Percentiles rank a stretch among this genome's conserved stretches.
phyloP scores from a whole-genome alignment of 2,329 filamentous ascomycete species.

The Penicillium hordei region DNA sequence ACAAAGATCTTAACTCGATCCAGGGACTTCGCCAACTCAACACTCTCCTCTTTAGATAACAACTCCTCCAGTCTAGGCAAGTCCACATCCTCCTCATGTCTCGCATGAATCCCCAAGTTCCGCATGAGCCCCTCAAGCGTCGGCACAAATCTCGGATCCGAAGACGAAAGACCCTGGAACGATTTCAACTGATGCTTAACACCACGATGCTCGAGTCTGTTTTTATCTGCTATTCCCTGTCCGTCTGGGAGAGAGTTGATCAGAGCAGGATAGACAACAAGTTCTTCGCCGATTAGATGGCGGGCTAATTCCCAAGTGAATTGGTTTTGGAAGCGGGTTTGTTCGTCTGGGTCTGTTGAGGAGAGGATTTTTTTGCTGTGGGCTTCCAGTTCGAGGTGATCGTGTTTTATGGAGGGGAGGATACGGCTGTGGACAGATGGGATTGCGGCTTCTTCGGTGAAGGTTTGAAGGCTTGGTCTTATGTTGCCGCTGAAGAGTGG shows the following conservation, averaged over 20 bases:
- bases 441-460: conserved; percentile 4
- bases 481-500: conserved; percentile 6
- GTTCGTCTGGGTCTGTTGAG: conserved; percentile 44
- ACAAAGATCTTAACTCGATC: conserved; percentile 55
- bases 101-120: conserved; percentile 49
- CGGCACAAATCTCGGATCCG: conserved; percentile 44
- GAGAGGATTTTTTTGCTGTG: conserved; percentile 48
- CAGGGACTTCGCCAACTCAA: conserved; percentile 47
- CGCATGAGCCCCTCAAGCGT: conserved; percentile 48
- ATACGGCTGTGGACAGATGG: conserved; percentile 21
- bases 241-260: conserved; percentile 51
- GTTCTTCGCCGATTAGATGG: conserved; percentile 53
- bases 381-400: conserved; percentile 45
- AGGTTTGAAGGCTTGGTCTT: conserved; percentile 14
- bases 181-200: conserved; percentile 53
- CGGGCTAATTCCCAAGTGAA: conserved; percentile 56
- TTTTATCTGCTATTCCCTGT: conserved; percentile 48
- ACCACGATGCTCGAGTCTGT: conserved; percentile 53
- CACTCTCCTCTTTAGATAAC: conserved; percentile 38
- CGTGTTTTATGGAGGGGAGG: conserved; percentile 42
- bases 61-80: conserved; percentile 49
- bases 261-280: conserved; percentile 57
- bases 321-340: conserved; percentile 51
- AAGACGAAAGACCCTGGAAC: conserved; percentile 49
- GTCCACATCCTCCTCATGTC: conserved; percentile 53